Conservation (phyloP, 2,329 filamentous ascomycete species). For the Aspergillus viridinutans region DNA sequence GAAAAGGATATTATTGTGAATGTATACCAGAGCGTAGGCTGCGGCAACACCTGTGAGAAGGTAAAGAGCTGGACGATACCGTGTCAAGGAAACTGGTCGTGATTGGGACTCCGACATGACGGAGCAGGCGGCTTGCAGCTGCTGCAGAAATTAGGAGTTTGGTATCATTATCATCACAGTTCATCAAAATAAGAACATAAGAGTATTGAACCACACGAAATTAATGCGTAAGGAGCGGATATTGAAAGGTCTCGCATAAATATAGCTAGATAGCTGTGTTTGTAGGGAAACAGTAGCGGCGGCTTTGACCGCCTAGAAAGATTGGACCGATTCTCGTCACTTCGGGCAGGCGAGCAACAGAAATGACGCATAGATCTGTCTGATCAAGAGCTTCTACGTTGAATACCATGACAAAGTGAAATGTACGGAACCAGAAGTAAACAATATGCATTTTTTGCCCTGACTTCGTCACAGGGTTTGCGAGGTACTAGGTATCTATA, state of each 20-base stretch:
- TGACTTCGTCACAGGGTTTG: neutral
- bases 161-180: constrained; percentile 14
- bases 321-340: neutral
- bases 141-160: constrained; percentile 9
- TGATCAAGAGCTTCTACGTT: neutral
- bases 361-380: neutral
- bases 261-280: neutral
- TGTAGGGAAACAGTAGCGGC: neutral
- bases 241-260: neutral
- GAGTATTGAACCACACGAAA: neutral
- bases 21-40: constrained; percentile 40
- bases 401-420: neutral
- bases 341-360: neutral
- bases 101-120: constrained; percentile 31
- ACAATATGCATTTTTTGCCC: neutral
- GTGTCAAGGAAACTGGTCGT: constrained; percentile 29
- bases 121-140: constrained; percentile 11
- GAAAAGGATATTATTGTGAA: constrained; percentile 31
- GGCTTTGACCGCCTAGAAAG: neutral
- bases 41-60: constrained; percentile 40
- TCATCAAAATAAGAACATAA: neutral
- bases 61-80: constrained; percentile 40
- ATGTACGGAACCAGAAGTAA: neutral
- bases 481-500: neutral
- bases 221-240: neutral